phyloP scores from a whole-genome alignment of 2,329 filamentous ascomycete species.

The Colletotrichum karsti region DNA sequence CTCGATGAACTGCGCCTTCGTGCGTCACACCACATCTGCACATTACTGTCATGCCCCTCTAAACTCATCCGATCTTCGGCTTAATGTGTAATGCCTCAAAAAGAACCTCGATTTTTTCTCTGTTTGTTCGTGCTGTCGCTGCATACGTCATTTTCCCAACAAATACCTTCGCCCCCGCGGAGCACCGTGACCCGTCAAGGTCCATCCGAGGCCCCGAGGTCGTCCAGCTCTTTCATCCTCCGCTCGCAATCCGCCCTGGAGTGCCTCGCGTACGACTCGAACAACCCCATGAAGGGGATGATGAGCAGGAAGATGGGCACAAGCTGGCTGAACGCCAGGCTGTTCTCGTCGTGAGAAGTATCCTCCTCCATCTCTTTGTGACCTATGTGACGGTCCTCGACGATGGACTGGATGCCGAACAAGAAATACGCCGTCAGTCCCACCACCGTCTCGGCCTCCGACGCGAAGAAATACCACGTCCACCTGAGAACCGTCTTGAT shows the following conservation, averaged over 20 bases:
- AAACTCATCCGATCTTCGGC: slow-evolving; percentile 24
- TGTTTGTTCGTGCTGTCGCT: no score
- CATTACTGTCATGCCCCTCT: not conserved
- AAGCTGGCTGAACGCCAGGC: slow-evolving; percentile 29
- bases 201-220: not conserved
- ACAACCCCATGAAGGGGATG: slow-evolving; percentile 26
- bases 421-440: not conserved
- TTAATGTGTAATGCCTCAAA: not conserved
- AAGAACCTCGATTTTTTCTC: not conserved
- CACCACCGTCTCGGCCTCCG: slow-evolving; percentile 5
- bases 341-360: slow-evolving; percentile 16
- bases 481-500: not conserved
- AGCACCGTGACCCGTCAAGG: not conserved
- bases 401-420: not conserved
- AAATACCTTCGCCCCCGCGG: not conserved
- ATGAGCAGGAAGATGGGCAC: slow-evolving; percentile 30
- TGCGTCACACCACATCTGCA: not conserved
- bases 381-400: slow-evolving; percentile 14
- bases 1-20: slow-evolving; percentile 5
- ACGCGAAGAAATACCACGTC: slow-evolving; percentile 18
- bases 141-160: not conserved
- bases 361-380: slow-evolving; percentile 19
- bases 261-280: slow-evolving; percentile 23
- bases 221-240: not conserved
- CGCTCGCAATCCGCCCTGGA: not conserved